A percentile compares a stretch with the other conserved stretches of the same genome.
These are phyloP conservation scores for Talaromyces ruber DNA, from an alignment of 495 filamentous ascomycete genomes.

Conservation along the genomic window DNA sequence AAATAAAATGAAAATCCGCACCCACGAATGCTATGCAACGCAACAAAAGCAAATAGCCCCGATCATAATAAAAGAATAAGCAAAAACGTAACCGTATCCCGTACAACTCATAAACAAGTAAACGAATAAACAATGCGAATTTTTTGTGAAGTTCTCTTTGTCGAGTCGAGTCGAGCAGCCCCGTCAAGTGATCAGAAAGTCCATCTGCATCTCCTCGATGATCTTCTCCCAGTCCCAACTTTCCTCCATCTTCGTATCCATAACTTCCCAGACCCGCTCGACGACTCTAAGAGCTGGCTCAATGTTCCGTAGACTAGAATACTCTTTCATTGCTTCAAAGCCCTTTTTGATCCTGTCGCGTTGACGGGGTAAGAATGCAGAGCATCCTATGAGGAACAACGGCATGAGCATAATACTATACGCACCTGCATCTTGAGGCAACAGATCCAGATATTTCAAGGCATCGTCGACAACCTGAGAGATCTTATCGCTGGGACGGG, in stretches of 20 bases:
- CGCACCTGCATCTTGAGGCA: conserved; percentile 54
- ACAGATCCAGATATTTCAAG: conserved; percentile 49
- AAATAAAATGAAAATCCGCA: not conserved
- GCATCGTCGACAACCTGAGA: conserved; percentile 71
- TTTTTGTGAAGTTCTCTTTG: not conserved
- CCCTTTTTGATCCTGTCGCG: conserved; percentile 61
- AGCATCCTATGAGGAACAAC: conserved; percentile 80
- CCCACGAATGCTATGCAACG: not conserved
- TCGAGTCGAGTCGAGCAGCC: too few relatives aligned
- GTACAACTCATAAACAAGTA: conserved; percentile 15
- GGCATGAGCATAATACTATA: conserved; percentile 85
- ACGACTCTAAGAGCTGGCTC: conserved; percentile 67
- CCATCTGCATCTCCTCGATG: conserved; percentile 65
- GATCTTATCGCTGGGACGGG: conserved; percentile 58
- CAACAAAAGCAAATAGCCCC: not conserved
- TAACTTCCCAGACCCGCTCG: conserved; percentile 72
- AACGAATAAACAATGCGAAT: conserved; percentile 10
- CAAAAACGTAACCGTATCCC: not conserved
- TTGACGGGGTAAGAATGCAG: conserved; percentile 62
- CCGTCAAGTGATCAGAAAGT: conserved; percentile 67
- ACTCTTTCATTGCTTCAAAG: conserved; percentile 61
- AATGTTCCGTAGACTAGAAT: conserved; percentile 75
- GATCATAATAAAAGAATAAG: not conserved
- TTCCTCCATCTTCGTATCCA: conserved; percentile 65
- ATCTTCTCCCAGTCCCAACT: conserved; percentile 91